A percentile compares a stretch with the other conserved stretches of the same genome.
Evolutionary conservation across 2,329 filamentous ascomycete species (phyloP).

Genomic region (Pyrenochaeta sp.): DNA sequence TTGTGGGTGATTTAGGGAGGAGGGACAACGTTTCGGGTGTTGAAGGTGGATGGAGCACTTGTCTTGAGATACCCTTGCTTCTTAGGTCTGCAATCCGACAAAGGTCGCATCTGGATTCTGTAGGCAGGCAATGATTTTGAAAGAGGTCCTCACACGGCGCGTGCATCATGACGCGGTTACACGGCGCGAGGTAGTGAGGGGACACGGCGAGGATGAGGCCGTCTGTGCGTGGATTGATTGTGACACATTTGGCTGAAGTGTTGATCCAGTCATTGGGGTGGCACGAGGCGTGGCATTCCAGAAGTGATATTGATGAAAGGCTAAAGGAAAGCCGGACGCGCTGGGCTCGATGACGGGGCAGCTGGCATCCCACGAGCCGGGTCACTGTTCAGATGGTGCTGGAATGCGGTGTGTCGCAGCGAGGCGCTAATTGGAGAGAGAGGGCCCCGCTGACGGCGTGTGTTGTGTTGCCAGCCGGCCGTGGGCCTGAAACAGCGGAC

Average conservation of each 20-base stretch:
- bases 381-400: constrained; percentile 12
- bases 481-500: constrained; percentile 35
- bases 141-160: constrained; percentile 17
- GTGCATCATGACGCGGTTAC: constrained; percentile 24
- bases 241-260: constrained; percentile 19
- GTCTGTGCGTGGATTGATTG: constrained; percentile 21
- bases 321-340: background rate
- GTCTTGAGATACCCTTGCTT: constrained; percentile 41
- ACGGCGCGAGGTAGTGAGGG: constrained; percentile 32
- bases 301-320: constrained; percentile 15
- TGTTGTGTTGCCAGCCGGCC: constrained; percentile 17
- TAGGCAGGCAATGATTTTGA: constrained; percentile 13
- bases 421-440: constrained; percentile 10
- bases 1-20: constrained; percentile 1
- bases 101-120: constrained; percentile 13
- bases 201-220: constrained; percentile 25
- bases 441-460: constrained; percentile 17
- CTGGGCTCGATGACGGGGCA: constrained; percentile 1
- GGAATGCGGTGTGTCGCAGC: constrained; percentile 36
- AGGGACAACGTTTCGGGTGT: constrained; percentile 9
- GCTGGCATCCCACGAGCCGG: constrained; percentile 12
- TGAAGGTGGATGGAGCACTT: constrained; percentile 14
- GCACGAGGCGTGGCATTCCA: constrained; percentile 11
- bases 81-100: constrained; percentile 22
- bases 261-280: constrained; percentile 15